Conservation (phyloP, 2,329 filamentous ascomycete genomes). For the Aspergillus sp. region DNA sequence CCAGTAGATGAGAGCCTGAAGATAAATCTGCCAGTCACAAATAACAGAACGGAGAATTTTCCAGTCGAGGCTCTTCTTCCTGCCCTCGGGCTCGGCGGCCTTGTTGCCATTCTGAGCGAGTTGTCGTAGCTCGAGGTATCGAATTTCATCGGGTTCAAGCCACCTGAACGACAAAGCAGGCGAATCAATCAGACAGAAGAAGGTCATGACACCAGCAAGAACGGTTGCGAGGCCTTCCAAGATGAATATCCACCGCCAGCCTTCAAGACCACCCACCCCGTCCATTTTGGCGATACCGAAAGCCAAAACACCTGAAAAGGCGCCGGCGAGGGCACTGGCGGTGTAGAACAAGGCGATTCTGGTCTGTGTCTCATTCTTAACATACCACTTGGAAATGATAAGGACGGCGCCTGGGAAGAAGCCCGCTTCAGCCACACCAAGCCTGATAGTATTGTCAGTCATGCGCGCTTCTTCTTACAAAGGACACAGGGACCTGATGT, state of each 20-base stretch:
- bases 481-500: background rate
- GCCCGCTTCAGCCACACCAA: background rate
- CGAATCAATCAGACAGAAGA: constrained; percentile 43
- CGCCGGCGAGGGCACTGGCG: background rate
- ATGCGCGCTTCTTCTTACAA: too few species aligned
- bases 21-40: constrained; percentile 55
- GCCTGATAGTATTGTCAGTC: background rate
- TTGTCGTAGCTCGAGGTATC: background rate
- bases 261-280: background rate
- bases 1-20: constrained; percentile 49
- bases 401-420: background rate
- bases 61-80: constrained; percentile 11
- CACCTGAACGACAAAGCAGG: constrained; percentile 43
- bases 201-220: background rate
- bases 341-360: background rate
- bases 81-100: constrained; percentile 26
- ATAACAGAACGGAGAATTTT: constrained; percentile 37
- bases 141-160: constrained; percentile 40
- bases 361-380: background rate
- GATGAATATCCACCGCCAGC: constrained; percentile 3
- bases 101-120: background rate
- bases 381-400: background rate
- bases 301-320: background rate
- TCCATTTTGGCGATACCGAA: background rate
- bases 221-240: background rate